Conservation (phyloP, 2,329 filamentous ascomycete genomes). For the Aspergillus sp. region DNA sequence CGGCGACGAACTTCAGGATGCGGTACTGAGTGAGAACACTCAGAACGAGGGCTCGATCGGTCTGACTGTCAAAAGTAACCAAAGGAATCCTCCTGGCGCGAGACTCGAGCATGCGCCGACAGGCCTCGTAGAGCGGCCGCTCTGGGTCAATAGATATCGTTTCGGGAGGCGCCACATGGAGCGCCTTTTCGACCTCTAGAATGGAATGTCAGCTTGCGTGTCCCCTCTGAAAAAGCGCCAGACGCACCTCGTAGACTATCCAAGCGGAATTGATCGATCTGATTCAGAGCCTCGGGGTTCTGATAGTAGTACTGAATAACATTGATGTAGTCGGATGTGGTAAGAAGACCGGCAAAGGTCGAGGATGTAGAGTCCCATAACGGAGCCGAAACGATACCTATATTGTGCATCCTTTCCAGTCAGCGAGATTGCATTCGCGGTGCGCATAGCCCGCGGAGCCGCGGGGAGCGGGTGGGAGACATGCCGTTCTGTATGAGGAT, state of each 20-base stretch:
- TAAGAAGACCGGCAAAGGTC: slow-evolving; percentile 90
- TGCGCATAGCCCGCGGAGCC: neutral
- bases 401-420: slow-evolving; percentile 22
- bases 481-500: slow-evolving; percentile 94
- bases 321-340: slow-evolving; percentile 96
- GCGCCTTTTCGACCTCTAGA: slow-evolving; percentile 89
- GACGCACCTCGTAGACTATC: slow-evolving; percentile 81
- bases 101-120: slow-evolving; percentile 89
- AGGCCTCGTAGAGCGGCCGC: slow-evolving; percentile 89
- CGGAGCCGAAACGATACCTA: slow-evolving; percentile 95
- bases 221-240: neutral
- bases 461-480: slow-evolving; percentile 19
- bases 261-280: slow-evolving; percentile 90
- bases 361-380: slow-evolving; percentile 94
- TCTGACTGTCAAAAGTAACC: slow-evolving; percentile 92
- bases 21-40: slow-evolving; percentile 98
- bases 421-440: slow-evolving; percentile 15
- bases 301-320: slow-evolving; percentile 99
- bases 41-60: slow-evolving; percentile 85
- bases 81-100: slow-evolving; percentile 90
- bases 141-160: slow-evolving; percentile 95
- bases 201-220: slow-evolving; percentile 6
- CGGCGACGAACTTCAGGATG: slow-evolving; percentile 97
- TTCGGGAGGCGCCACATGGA: slow-evolving; percentile 87
- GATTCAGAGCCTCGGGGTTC: slow-evolving; percentile 83